Base-by-base conservation (phyloP, 495 filamentous ascomycete species). In the Talaromyces adpressus region DNA sequence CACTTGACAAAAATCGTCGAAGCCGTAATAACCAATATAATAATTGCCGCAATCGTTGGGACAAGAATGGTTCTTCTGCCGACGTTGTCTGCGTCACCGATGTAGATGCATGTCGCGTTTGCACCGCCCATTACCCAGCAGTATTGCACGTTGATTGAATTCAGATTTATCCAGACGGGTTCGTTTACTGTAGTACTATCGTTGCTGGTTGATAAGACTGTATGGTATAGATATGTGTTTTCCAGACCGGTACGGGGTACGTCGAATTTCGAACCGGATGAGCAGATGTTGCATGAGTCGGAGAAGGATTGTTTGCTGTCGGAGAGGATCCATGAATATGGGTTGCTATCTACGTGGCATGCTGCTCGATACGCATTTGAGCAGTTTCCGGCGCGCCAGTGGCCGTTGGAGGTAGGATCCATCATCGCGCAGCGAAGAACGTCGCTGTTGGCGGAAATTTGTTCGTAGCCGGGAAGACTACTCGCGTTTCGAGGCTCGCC, bases 1-100 rank as follows among this genome's bases (percentile, higher is more conserved):
- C 83, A 86, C 66, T 89, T 89, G 56, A 86, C 80, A 66, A 88
- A 87, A 14, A 87, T 57, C 1, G 85, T 87, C 74, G 88, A 70
- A 6, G 77, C 82, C 2, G 83, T 77, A 34, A 87, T 73, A 29
- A 87, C 72, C 53, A 82, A 77, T 11, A 89, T 83, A 2, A 88
- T 78, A 29, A 88, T 79, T 0, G 78, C 79, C 8, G 85, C 85
- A 45, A 88, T 77, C 6, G 80, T 80, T 2, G 85, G 81, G 63
- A 88, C 82, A n/a, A 87, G 67, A 5, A 89, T 80, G 20, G 77
- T 75, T 25, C 72, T 71, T 62, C 67, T 70, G 36, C 77, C 70
- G 25, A 81, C 65, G 34, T 75, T 65, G 30, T 77, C 71, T 11
- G 73, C 70, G 39, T 73, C 67, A 9, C 73, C 59, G 0, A 60